Evolutionary conservation across 345 rosid genomes (phyloP).

Genomic region (Bretschneidera sinensis): DNA sequence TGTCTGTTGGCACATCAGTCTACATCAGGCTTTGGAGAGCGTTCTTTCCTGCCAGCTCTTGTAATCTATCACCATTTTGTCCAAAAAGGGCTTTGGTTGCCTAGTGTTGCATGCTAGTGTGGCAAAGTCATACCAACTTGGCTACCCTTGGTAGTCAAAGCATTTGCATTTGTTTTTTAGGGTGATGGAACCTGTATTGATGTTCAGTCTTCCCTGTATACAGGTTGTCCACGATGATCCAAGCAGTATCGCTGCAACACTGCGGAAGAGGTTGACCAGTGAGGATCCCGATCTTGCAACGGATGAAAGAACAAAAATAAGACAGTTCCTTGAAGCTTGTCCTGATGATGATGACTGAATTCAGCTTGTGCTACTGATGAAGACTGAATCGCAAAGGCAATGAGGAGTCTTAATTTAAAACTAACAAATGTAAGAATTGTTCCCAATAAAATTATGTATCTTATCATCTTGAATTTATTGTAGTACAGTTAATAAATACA

Average conservation of each 20-base stretch:
- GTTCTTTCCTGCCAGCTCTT: neutral
- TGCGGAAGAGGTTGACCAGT: constrained; percentile 43
- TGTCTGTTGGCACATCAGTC: no score
- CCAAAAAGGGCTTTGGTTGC: no score
- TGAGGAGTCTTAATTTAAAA: constrained; percentile 4
- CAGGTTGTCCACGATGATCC: constrained; percentile 54
- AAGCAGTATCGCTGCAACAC: constrained; percentile 29
- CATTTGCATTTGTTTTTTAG: neutral
- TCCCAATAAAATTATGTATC: no score
- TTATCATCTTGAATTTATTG: no score
- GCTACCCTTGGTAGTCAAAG: no score
- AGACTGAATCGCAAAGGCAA: constrained; percentile 6
- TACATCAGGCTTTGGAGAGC: no score
- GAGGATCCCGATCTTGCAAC: constrained; percentile 59
- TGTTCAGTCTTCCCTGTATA: constrained; percentile 1
- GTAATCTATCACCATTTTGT: no score
- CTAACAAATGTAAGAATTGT: constrained; percentile 2
- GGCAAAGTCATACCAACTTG: no score
- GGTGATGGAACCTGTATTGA: constrained; percentile 6
- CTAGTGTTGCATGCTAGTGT: no score
- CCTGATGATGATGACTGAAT: constrained; percentile 28
- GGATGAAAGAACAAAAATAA: constrained; percentile 52
- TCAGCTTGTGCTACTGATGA: constrained; percentile 6
- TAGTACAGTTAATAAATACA: no score
- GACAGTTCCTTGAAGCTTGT: constrained; percentile 53